phyloP scores from a whole-genome alignment of 202 grass and related monocot genomes.

The Musa balbisiana region DNA sequence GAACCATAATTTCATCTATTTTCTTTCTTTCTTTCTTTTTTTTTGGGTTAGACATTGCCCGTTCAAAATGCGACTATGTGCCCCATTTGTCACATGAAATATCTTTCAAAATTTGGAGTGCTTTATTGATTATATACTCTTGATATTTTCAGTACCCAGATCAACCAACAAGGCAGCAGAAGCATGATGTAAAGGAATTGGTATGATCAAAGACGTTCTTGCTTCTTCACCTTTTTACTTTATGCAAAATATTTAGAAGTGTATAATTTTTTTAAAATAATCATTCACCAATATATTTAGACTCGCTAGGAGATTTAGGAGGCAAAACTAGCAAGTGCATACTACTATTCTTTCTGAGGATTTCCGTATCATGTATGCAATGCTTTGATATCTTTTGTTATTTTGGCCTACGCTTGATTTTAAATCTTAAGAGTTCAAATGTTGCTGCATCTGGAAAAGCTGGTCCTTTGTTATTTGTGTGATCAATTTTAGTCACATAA shows the following conservation, averaged over 20 bases:
- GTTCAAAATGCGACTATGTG: not conserved
- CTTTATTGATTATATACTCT: not conserved
- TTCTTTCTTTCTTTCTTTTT: not conserved
- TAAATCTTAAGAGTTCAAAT: not conserved
- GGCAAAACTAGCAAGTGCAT: not conserved
- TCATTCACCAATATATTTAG: not conserved
- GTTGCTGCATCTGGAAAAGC: not conserved
- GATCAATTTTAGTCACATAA: not conserved
- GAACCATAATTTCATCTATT: not conserved
- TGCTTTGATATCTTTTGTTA: too few relatives aligned
- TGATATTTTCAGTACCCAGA: constrained; percentile 71
- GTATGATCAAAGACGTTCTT: constrained; percentile 31
- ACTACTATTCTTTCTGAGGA: not conserved
- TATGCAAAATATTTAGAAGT: too few relatives aligned
- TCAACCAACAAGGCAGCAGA: constrained; percentile 78
- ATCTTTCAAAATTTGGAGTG: not conserved
- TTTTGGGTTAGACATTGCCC: not conserved
- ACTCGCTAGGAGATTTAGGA: not conserved
- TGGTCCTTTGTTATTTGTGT: not conserved
- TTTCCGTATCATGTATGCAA: not conserved
- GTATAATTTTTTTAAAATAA: not conserved
- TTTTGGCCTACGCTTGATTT: too few relatives aligned
- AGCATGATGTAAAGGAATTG: constrained; percentile 76
- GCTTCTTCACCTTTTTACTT: not conserved
- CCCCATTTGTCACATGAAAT: not conserved